Base-by-base conservation (phyloP, 306 rosid genomes). In the Heteromeles arbutifolia region DNA sequence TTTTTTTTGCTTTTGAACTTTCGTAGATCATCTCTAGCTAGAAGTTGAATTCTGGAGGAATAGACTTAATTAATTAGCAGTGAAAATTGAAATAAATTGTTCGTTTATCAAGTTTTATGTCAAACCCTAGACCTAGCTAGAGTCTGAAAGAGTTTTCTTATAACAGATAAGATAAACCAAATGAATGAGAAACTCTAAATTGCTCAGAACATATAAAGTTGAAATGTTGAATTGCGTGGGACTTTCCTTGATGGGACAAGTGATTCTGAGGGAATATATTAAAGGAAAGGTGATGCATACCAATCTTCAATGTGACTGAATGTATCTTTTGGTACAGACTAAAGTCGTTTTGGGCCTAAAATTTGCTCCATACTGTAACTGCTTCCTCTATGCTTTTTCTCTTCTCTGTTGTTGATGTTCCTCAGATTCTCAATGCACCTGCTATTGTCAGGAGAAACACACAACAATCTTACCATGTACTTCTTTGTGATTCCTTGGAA, bases 221-320 rank as follows among this genome's bases (percentile, higher is more conserved):
- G 85, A 81, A 86, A 86, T 75, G 79, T 67, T 76, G 64, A 86
- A 80, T 84, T 86, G 74, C 88, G 85, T 77, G 87, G 81, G 78
- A 84, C 90, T 89, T 87, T 87, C 86, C 70, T 61, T 85, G 89
- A 88, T 59, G 61, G 73, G 95, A 84, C 88, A 82, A 64, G 54
- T 74, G 88, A 87, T 82, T 81, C 88, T 53, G 22, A 17, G 39
- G 83, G 91, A 86, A 86, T 89, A 86, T 74, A 85, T 67, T 82
- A 86, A 89, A 88, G 90, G 78, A 53, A 84, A 73, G 78, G 70
- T 59, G 76, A 67, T 50, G 52, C 66, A 70, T 79, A 57, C 87
- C 80, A 78, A 81, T 84, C 83, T 74, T 77, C 74, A 62, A 56
- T 64, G 64, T 69, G 84, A 37, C 56, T 81, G 68, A 65, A 74